Evolutionary conservation across 495 filamentous ascomycete species (phyloP), one percentile per base, ranked within the genome.

Genomic region (Pseudomonodictys pantanalensis): DNA sequence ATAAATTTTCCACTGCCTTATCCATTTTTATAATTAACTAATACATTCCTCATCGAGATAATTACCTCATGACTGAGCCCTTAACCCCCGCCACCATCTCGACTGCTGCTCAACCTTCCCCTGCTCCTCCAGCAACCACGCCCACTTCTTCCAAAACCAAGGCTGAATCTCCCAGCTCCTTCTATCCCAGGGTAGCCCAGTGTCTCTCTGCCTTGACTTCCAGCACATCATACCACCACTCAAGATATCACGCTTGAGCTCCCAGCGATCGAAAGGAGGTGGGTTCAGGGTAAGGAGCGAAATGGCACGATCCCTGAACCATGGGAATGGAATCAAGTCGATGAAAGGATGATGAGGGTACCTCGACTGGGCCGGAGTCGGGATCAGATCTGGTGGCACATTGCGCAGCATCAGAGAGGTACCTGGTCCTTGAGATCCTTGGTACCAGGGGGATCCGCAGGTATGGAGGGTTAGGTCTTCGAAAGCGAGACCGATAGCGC

Each of bases 131-230:
- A 50, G 26, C 45, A 58, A 25, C 56, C 56, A 58, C 11, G 22
- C 45, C 56, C 56, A 58, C 46, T 58, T 58, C 25, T 42, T 26
- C 33, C 35, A 24, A 39, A 58, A 58, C 56, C 56, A 58, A 29
- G 56, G 56, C 56, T 49, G 43, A 26, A 28, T 23, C 20, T 58
- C 56, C 56, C 56, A 58, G 45, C 56, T 50, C 44, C 46, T 51
- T 30, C 56, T 20, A 44, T 58, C 56, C 56, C 56, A 58, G 18
- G 56, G 56, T 17, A 49, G 45, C 17, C 56, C 56, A 18, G 45
- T 18, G 1, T 8, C 33, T 22, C 46, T 41, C 22, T 20, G 45
- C 44, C 56, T 41, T 30, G 45, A 42, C 25, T 58, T 50, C 56
- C 56, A 58, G 35, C 56, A 58, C 2, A 42, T 18, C 30, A 58